Base-by-base conservation (phyloP, 139 green algal genomes). In the Tetraselmis chui region DNA sequence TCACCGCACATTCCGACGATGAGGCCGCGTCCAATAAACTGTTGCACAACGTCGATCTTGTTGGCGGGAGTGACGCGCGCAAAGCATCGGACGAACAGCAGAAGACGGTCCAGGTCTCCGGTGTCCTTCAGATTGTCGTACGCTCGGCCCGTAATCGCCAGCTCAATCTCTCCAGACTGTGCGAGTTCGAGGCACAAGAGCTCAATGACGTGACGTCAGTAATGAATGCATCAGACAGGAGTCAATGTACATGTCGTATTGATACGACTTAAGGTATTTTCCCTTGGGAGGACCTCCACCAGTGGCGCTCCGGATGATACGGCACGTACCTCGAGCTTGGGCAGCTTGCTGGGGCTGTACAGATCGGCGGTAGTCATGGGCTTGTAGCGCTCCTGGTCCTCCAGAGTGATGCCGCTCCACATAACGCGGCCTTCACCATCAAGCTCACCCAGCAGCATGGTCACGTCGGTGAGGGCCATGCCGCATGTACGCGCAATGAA, bases 1-100 rank as follows among this genome's bases (percentile, higher is more conserved):
- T 84, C 81, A 26, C 81, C 81, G 27, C 81, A 84, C 81, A 84
- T 84, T 27, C 81, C 81, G 25, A 80, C 75, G 18, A 84, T 74
- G 1, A 84, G 29, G 31, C 67, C 81, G 1, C 59, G 28, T 30
- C 28, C 59, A 24, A 80, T 28, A 28, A 80, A 80, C 67, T 75
- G 58, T 1, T 24, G 25, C 45, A 79, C 80, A 58, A 78, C 80
- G 31, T 79, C 80, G 45, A 83, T 59, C 81, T 84, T 84, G 31
- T 79, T 32, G 1, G 78, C 75, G 45, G 81, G 81, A 0, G 74
- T 74, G n/a, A 80, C 58, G 25, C 81, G 81, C 11, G 67, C 81
- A 80, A 80, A 84, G 75, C 78, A 67, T 0, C 81, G 30, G 5
- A 78, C 80, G 81, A 77, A 58, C n/a, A 79, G 76, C 22, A 84